Evolutionary conservation across 257 asterid species (phyloP).

Genomic region (Cynanchum wilfordii): DNA sequence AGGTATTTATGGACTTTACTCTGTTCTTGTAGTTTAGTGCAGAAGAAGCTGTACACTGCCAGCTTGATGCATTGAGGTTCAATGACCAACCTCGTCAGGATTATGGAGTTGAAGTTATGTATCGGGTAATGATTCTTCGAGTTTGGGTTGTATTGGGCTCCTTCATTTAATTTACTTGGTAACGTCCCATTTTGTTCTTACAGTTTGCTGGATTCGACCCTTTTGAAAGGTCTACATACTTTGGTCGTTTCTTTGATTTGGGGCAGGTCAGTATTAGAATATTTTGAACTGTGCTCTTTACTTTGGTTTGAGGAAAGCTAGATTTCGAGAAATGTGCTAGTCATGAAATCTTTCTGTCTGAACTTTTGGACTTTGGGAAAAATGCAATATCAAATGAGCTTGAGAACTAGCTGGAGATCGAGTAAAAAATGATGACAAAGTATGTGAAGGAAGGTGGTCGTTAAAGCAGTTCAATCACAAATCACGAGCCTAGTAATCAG

Average conservation of each 20-base stretch:
- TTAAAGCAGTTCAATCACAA: neutral
- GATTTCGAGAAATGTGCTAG: neutral
- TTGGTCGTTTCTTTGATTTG: conserved; percentile 90
- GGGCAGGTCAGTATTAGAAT: conserved; percentile 65
- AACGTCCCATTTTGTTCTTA: conserved; percentile 7
- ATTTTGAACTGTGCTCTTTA: neutral
- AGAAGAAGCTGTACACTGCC: conserved; percentile 79
- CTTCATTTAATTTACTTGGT: neutral
- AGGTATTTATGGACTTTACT: conserved; percentile 15
- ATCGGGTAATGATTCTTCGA: conserved; percentile 46
- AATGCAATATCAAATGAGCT: neutral
- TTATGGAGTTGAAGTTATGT: conserved; percentile 96
- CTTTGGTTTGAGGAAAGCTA: neutral
- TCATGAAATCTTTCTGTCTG: neutral
- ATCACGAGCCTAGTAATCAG: neutral
- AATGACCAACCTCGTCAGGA: conserved; percentile 88
- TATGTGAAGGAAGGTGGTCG: neutral
- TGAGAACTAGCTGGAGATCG: neutral
- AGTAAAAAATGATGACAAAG: neutral
- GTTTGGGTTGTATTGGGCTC: neutral
- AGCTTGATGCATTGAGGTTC: conserved; percentile 90
- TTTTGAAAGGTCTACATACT: conserved; percentile 89
- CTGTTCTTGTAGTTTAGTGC: conserved; percentile 59
- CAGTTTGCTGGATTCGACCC: conserved; percentile 99
- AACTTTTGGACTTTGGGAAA: neutral